Conservation (phyloP, 805 yeast genomes). For the Grigorovia jiainica region DNA sequence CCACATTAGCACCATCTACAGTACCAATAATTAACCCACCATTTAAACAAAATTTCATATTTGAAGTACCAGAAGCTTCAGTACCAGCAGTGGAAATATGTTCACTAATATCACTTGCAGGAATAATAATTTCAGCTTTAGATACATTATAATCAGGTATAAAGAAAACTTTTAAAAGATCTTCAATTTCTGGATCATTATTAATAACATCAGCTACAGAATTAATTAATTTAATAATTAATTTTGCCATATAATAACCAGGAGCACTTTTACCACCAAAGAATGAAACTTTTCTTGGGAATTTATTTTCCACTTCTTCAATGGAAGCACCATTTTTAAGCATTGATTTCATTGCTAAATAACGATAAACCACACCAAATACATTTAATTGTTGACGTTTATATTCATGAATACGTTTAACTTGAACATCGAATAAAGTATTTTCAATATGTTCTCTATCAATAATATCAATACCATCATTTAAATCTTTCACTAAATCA, state of each 20-base stretch:
- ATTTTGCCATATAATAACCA: slow-evolving; percentile 93
- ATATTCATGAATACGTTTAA: slow-evolving; percentile 90
- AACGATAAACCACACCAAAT: slow-evolving; percentile 80
- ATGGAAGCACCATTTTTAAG: slow-evolving; percentile 36
- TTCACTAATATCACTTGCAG: slow-evolving; percentile 85
- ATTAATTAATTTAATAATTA: slow-evolving; percentile 77
- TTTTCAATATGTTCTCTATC: slow-evolving; percentile 46
- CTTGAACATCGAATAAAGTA: slow-evolving; percentile 83
- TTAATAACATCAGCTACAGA: slow-evolving; percentile 75
- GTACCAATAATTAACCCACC: slow-evolving; percentile 94
- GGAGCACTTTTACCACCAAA: slow-evolving; percentile 97
- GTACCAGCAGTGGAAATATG: slow-evolving; percentile 97
- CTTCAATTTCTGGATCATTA: slow-evolving; percentile 63
- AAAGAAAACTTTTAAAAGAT: slow-evolving; percentile 74
- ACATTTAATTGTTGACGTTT: slow-evolving; percentile 91
- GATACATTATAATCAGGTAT: slow-evolving; percentile 91
- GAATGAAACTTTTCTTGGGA: slow-evolving; percentile 66
- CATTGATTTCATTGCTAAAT: slow-evolving; percentile 57
- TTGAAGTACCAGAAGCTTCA: slow-evolving; percentile 92
- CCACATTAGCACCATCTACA: slow-evolving; percentile 95
- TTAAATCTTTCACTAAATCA: slow-evolving; percentile 49
- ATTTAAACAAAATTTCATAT: slow-evolving; percentile 89
- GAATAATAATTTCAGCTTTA: slow-evolving; percentile 83
- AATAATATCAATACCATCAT: slow-evolving; percentile 45
- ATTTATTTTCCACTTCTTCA: slow-evolving; percentile 49